Conservation (phyloP, 2,329 filamentous ascomycete genomes). For the Colletotrichum liaoningense region DNA sequence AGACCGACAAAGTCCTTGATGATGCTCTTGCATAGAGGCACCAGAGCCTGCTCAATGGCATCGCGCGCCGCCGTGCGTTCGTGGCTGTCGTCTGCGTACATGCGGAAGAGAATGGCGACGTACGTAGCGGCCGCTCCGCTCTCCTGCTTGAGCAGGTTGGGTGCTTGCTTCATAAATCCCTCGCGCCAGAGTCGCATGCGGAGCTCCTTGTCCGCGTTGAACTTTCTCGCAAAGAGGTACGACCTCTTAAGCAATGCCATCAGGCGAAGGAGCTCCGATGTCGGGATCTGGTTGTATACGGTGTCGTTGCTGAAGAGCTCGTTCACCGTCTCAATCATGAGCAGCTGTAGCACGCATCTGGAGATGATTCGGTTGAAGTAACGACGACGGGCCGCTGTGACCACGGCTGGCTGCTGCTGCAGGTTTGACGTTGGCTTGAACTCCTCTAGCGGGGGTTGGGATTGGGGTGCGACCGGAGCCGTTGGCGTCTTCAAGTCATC, state of each 20-base stretch:
- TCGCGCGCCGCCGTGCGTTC: slow-evolving; percentile 83
- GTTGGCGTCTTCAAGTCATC: slow-evolving; percentile 49
- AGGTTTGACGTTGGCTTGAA: slow-evolving; percentile 82
- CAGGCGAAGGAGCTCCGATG: slow-evolving; percentile 85
- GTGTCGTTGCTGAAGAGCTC: slow-evolving; percentile 98
- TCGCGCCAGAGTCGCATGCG: slow-evolving; percentile 95
- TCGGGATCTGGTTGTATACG: slow-evolving; percentile 94
- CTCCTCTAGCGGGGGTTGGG: slow-evolving; percentile 76
- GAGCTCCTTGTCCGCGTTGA: slow-evolving; percentile 97
- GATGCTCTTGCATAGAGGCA: slow-evolving; percentile 96
- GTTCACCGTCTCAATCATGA: slow-evolving; percentile 99
- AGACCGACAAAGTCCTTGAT: slow-evolving; percentile 85
- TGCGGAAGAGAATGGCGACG: slow-evolving; percentile 93
- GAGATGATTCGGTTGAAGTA: slow-evolving; percentile 99
- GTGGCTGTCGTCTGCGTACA: slow-evolving; percentile 91
- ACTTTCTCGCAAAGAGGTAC: slow-evolving; percentile 95
- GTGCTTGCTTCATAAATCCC: slow-evolving; percentile 99
- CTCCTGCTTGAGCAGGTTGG: slow-evolving; percentile 97
- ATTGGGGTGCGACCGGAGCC: slow-evolving; percentile 20
- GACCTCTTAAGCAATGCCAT: slow-evolving; percentile 97
- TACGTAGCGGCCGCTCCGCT: slow-evolving; percentile 93
- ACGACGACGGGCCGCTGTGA: slow-evolving; percentile 90
- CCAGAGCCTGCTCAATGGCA: slow-evolving; percentile 90
- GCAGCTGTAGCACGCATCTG: slow-evolving; percentile 93
- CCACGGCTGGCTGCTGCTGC: slow-evolving; percentile 89